These are phyloP conservation scores for Gaertneriomyces sp. DNA, from an alignment of 192 early-diverging fungal genomes.

Conservation along the genomic window DNA sequence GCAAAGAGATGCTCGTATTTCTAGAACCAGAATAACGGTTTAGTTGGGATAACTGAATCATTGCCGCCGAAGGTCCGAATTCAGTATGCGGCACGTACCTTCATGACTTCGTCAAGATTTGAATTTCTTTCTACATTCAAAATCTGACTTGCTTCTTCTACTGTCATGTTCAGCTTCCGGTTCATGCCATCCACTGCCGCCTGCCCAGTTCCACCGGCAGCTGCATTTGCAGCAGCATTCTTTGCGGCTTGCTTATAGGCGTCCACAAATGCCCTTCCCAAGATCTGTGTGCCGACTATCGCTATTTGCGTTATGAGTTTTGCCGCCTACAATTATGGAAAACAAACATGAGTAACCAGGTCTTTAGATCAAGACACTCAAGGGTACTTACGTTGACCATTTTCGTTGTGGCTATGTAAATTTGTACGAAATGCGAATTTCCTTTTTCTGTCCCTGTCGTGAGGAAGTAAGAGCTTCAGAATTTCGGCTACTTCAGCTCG, in stretches of 20 bases:
- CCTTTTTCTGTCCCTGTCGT: too few species aligned
- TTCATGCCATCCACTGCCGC: conserved; percentile 21
- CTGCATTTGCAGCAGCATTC: conserved; percentile 32
- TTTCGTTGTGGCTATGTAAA: not conserved
- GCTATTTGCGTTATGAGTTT: conserved; percentile 42
- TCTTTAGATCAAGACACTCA: too few species aligned
- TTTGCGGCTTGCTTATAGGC: conserved; percentile 87
- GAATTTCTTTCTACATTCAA: conserved; percentile 77
- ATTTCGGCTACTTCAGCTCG: too few species aligned
- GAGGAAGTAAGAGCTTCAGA: too few species aligned
- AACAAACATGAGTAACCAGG: not conserved
- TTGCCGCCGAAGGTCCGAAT: not conserved
- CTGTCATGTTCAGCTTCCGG: conserved; percentile 73
- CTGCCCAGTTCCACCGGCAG: conserved; percentile 16
- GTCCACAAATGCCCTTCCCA: conserved; percentile 87
- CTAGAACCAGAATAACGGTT: conserved; percentile 31
- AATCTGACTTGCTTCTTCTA: conserved; percentile 90
- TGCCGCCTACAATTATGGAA: conserved; percentile 17
- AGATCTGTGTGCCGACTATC: conserved; percentile 67
- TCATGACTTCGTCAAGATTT: conserved; percentile 52
- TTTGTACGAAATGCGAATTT: not conserved
- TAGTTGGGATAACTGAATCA: not conserved
- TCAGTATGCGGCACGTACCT: conserved; percentile 30
- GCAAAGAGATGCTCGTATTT: conserved; percentile 85
- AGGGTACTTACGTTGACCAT: too few species aligned